Evolutionary conservation across 805 yeast species (phyloP).

Genomic region (Lipomyces anomalus): DNA sequence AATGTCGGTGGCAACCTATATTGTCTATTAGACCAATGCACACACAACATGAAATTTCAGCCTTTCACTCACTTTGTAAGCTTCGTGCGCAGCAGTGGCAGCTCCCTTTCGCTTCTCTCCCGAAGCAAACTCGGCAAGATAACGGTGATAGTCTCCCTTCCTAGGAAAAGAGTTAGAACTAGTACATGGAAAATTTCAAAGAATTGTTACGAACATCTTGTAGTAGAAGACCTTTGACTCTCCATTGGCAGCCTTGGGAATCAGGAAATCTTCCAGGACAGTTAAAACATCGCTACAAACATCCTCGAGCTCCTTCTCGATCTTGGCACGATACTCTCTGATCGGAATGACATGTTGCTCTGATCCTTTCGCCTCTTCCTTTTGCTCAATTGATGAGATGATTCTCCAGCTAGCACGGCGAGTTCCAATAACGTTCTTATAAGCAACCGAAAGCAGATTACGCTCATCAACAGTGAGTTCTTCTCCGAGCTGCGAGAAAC

Average conservation of each 20-base stretch:
- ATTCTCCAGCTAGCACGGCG: slow-evolving; percentile 99
- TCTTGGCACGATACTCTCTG: slow-evolving; percentile 92
- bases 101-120: slow-evolving; percentile 92
- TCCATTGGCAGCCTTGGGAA: slow-evolving; percentile 93
- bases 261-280: slow-evolving; percentile 83
- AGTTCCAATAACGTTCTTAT: slow-evolving; percentile 97
- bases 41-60: too few relatives aligned
- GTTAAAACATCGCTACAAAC: slow-evolving; percentile 91
- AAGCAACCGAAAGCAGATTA: slow-evolving; percentile 92
- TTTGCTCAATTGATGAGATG: slow-evolving; percentile 96
- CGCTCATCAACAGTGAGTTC: slow-evolving; percentile 98
- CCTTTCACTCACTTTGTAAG: too few relatives aligned
- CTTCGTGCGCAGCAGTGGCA: slow-evolving; percentile 88
- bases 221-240: slow-evolving; percentile 98
- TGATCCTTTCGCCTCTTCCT: slow-evolving; percentile 97
- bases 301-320: slow-evolving; percentile 87
- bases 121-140: slow-evolving; percentile 94
- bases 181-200: not conserved
- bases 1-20: slow-evolving; percentile 96
- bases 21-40: too few relatives aligned
- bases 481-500: slow-evolving; percentile 31
- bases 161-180: slow-evolving; percentile 1
- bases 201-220: slow-evolving; percentile 55
- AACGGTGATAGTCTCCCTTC: slow-evolving; percentile 99
- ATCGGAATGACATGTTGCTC: slow-evolving; percentile 77